Evolutionary conservation across 805 yeast species (phyloP).

Genomic region (Jamesozyma hellenica): DNA sequence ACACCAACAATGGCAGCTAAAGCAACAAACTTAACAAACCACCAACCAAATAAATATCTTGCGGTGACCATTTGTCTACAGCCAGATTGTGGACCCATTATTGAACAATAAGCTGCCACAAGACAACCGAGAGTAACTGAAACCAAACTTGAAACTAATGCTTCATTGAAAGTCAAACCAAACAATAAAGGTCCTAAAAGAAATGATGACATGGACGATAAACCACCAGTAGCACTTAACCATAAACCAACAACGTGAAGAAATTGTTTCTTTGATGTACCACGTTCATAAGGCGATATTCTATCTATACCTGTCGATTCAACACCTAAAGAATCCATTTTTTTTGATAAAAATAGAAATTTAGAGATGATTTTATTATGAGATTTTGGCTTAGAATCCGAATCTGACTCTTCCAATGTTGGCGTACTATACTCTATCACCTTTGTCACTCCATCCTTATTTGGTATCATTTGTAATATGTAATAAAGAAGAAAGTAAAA

Average conservation of each 20-base stretch:
- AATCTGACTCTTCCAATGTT: not conserved
- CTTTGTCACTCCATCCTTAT: too few species aligned
- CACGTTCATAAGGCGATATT: constrained; percentile 55
- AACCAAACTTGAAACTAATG: constrained; percentile 50
- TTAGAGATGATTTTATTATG: not conserved
- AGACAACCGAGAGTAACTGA: constrained; percentile 62
- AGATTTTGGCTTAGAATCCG: not conserved
- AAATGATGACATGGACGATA: constrained; percentile 82
- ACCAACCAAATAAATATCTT: constrained; percentile 75
- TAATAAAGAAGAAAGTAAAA: not conserved
- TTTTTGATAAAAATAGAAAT: constrained; percentile 28
- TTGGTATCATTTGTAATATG: too few species aligned
- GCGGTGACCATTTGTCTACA: constrained; percentile 82
- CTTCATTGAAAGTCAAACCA: constrained; percentile 56
- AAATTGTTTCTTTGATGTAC: constrained; percentile 31
- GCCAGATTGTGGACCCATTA: constrained; percentile 87
- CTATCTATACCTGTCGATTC: constrained; percentile 77
- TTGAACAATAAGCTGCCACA: constrained; percentile 72
- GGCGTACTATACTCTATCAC: not conserved
- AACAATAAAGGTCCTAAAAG: constrained; percentile 65
- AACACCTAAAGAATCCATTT: constrained; percentile 49
- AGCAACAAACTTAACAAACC: constrained; percentile 68
- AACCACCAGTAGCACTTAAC: constrained; percentile 78
- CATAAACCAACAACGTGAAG: constrained; percentile 59
- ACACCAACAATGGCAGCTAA: constrained; percentile 65